phyloP scores from a whole-genome alignment of 768 basidiomycete genomes.

The Tephrocybe sp. region DNA sequence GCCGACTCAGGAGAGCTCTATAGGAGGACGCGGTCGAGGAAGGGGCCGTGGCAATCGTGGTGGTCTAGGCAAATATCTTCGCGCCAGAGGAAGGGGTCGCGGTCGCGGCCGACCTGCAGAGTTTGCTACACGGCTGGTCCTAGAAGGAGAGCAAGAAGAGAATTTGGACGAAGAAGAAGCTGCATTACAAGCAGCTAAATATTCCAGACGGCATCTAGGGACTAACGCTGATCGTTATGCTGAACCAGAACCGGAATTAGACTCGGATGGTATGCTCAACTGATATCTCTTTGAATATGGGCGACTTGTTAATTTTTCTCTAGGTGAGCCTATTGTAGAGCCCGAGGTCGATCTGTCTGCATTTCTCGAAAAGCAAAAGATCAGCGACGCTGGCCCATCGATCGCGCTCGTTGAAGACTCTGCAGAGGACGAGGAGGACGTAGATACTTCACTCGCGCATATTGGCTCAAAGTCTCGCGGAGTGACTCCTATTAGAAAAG shows the following conservation, averaged over 20 bases:
- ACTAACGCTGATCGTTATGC: constrained; percentile 74
- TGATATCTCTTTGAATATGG: background rate
- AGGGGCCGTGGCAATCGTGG: constrained; percentile 17
- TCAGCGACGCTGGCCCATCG: constrained; percentile 35
- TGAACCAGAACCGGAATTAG: constrained; percentile 67
- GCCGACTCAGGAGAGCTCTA: background rate
- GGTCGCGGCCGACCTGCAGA: constrained; percentile 39
- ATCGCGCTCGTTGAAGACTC: constrained; percentile 6
- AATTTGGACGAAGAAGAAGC: constrained; percentile 49
- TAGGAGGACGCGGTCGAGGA: constrained; percentile 12
- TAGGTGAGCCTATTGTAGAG: constrained; percentile 67
- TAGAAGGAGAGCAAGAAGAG: constrained; percentile 40
- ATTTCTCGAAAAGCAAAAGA: constrained; percentile 63
- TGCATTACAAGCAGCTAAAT: constrained; percentile 48
- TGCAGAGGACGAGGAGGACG: constrained; percentile 48
- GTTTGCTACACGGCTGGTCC: constrained; percentile 35
- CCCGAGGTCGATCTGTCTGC: constrained; percentile 70
- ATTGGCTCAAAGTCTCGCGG: constrained; percentile 34
- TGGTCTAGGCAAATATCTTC: constrained; percentile 16
- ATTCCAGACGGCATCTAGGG: constrained; percentile 53
- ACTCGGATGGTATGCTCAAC: constrained; percentile 57
- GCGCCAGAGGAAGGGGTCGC: constrained; percentile 25
- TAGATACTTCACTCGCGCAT: constrained; percentile 57
- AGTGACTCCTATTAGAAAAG: constrained; percentile 45
- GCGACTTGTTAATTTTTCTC: background rate